These are phyloP conservation scores for Darksidea phi DNA, from an alignment of 495 filamentous ascomycete genomes.

Conservation along the genomic window DNA sequence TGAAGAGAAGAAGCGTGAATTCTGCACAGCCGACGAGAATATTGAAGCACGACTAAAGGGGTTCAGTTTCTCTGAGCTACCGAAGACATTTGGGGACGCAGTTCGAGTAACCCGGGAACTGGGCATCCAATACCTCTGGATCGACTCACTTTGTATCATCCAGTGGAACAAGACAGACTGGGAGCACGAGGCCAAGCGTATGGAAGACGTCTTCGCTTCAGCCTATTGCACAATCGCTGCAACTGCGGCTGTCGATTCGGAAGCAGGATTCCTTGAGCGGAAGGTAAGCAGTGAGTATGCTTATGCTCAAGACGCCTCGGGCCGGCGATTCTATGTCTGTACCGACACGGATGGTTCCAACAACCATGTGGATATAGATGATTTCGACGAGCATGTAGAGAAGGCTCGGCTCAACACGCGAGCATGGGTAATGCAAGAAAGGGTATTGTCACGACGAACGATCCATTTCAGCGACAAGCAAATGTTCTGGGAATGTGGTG, in stretches of 20 bases:
- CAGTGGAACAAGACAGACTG: background rate
- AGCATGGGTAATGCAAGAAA: conserved; percentile 15
- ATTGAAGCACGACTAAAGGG: background rate
- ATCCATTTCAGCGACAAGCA: conserved; percentile 7
- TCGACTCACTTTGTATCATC: conserved; percentile 2
- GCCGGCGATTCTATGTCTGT: conserved; percentile 9
- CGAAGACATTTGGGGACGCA: background rate
- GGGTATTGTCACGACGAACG: conserved; percentile 4
- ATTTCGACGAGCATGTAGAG: background rate
- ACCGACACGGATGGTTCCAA: conserved; percentile 1
- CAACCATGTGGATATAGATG: background rate
- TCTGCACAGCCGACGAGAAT: conserved; percentile 5
- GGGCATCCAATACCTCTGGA: conserved; percentile 2
- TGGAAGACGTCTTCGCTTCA: conserved; percentile 11
- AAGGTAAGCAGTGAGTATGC: conserved; percentile 1
- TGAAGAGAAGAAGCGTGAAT: background rate
- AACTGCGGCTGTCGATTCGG: conserved; percentile 5
- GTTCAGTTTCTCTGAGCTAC: conserved; percentile 9
- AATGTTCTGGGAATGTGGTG: conserved; percentile 8
- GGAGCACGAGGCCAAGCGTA: conserved; percentile 1
- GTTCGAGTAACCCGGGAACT: background rate
- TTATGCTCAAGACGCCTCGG: conserved; percentile 2
- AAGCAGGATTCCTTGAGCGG: conserved; percentile 13
- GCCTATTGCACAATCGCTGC: conserved; percentile 15
- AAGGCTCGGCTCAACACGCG: conserved; percentile 8